Percentiles rank a stretch among this genome's conserved stretches.
phyloP scores from a whole-genome alignment of 2,329 filamentous ascomycete species.

The Trichocomaceae sp. region DNA sequence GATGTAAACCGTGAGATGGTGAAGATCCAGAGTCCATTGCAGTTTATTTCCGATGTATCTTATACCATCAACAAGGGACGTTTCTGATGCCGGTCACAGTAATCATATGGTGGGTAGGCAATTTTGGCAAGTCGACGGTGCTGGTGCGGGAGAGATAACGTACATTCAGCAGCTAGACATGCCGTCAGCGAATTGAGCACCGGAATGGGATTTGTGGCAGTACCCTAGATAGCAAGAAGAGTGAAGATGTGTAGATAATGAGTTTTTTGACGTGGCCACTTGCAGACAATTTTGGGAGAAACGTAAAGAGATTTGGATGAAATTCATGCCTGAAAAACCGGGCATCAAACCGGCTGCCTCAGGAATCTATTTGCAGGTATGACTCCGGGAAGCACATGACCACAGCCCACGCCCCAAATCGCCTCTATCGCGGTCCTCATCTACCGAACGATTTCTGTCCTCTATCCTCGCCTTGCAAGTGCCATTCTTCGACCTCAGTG shows the following conservation, averaged over 20 bases:
- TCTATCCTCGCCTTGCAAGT: not conserved
- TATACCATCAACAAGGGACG: not conserved
- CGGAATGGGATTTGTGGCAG: too few relatives aligned
- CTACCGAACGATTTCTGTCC: not conserved
- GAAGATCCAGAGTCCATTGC: slow-evolving; percentile 24
- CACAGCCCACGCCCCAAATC: not conserved
- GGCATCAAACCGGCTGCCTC: not conserved
- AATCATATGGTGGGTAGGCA: not conserved
- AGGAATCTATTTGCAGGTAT: not conserved
- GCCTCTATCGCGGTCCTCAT: not conserved
- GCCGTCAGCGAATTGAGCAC: not conserved
- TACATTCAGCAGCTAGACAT: not conserved
- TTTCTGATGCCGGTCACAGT: not conserved
- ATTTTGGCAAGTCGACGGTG: not conserved
- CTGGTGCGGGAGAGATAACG: too few relatives aligned
- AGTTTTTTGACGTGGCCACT: too few relatives aligned
- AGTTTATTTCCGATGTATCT: not conserved
- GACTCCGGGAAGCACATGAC: slow-evolving; percentile 11
- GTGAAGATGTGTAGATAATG: too few relatives aligned
- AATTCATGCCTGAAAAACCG: not conserved
- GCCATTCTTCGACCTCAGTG: not conserved
- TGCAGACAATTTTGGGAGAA: not conserved
- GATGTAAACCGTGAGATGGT: slow-evolving; percentile 20
- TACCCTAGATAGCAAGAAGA: too few relatives aligned
- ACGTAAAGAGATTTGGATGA: not conserved